Conservation (phyloP, 805 yeast species). For the Teunomyces panamensis region DNA sequence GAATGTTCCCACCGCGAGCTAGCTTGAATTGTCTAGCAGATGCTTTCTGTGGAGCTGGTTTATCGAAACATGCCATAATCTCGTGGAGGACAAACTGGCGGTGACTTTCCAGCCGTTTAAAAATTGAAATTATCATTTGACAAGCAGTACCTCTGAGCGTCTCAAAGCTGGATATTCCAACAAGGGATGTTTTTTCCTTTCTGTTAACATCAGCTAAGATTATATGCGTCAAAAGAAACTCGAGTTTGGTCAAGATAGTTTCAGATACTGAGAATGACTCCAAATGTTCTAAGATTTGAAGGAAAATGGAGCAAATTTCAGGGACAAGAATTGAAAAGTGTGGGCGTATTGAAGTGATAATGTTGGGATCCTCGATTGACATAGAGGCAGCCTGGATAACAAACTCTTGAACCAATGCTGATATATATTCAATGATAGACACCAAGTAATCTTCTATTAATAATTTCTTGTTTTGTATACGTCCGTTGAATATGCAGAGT, state of each 20-base stretch:
- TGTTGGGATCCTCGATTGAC: constrained; percentile 1
- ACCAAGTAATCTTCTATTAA: constrained; percentile 44
- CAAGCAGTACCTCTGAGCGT: constrained; percentile 26
- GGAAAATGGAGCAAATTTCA: constrained; percentile 12
- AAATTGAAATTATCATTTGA: constrained; percentile 34
- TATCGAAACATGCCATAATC: constrained; percentile 49
- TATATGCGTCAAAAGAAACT: constrained; percentile 45
- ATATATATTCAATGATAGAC: constrained; percentile 39
- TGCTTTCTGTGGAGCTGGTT: constrained; percentile 44
- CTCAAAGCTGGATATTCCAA: constrained; percentile 20
- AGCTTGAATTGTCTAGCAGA: constrained; percentile 43
- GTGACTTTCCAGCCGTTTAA: constrained; percentile 45
- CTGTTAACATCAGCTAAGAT: constrained; percentile 37
- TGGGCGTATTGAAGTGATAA: constrained; percentile 8
- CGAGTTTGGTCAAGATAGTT: constrained; percentile 53
- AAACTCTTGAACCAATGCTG: constrained; percentile 28
- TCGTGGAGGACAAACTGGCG: constrained; percentile 61
- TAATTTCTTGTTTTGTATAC: constrained; percentile 41
- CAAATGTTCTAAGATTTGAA: constrained; percentile 9
- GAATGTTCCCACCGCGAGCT: constrained; percentile 46
- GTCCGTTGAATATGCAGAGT: constrained; percentile 40
- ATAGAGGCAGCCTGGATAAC: constrained; percentile 15
- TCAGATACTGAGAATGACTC: constrained; percentile 37
- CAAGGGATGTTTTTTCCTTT: constrained; percentile 18
- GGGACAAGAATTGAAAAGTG: constrained; percentile 9